Evolutionary conservation across 495 filamentous ascomycete species (phyloP).

Genomic region (Mycothermus thermophilus): DNA sequence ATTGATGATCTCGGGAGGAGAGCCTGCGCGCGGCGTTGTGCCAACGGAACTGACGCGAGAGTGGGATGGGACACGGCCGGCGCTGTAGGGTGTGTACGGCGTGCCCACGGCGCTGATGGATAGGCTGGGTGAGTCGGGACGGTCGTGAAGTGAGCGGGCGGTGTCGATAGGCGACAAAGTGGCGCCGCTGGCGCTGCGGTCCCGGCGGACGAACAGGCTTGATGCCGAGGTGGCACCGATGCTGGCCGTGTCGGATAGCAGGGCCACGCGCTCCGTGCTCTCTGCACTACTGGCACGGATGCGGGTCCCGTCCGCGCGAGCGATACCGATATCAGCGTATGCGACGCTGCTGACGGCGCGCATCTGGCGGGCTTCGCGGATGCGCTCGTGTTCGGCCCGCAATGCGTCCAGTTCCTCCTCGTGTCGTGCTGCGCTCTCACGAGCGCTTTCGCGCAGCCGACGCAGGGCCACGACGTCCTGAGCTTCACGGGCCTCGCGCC

Average conservation of each 20-base stretch:
- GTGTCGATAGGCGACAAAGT: constrained; percentile 39
- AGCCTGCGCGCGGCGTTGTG: constrained; percentile 17
- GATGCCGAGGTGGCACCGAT: constrained; percentile 25
- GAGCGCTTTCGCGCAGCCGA: constrained; percentile 35
- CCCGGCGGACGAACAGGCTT: constrained; percentile 26
- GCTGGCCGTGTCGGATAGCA: constrained; percentile 56
- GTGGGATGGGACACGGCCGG: neutral
- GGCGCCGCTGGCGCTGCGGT: constrained; percentile 30
- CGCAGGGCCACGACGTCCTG: constrained; percentile 52
- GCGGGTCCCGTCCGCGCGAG: constrained; percentile 76
- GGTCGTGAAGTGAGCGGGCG: constrained; percentile 7
- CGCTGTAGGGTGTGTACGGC: constrained; percentile 7
- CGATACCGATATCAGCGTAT: constrained; percentile 76
- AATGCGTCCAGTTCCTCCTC: constrained; percentile 32
- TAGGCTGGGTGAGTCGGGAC: constrained; percentile 11
- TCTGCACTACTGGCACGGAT: constrained; percentile 69
- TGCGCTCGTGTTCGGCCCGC: constrained; percentile 52
- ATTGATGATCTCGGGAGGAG: constrained; percentile 30
- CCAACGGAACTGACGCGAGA: neutral
- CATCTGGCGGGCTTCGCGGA: constrained; percentile 49
- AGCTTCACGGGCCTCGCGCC: constrained; percentile 53
- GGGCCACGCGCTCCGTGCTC: constrained; percentile 52
- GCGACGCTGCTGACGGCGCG: constrained; percentile 68
- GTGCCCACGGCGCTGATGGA: constrained; percentile 10
- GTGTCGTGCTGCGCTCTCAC: constrained; percentile 23